Evolutionary conservation across 441 rosid genomes (phyloP).

Genomic region (Omphalea diandra): DNA sequence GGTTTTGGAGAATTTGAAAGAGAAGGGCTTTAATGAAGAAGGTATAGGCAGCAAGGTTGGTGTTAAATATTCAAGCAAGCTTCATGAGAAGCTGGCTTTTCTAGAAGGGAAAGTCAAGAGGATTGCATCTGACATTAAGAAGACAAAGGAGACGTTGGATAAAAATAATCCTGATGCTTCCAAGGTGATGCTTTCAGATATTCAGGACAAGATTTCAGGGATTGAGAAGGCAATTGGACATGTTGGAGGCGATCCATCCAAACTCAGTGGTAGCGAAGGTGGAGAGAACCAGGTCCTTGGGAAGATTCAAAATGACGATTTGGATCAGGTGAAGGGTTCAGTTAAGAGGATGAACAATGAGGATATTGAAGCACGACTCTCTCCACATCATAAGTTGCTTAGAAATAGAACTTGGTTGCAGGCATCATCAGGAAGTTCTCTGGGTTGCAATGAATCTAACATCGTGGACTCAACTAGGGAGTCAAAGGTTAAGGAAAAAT

Average conservation of each 20-base stretch:
- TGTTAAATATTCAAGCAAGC: constrained; percentile 58
- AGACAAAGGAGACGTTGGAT: constrained; percentile 91
- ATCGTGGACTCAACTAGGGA: constrained; percentile 25
- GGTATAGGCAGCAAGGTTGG: constrained; percentile 19
- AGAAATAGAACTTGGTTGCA: constrained; percentile 50
- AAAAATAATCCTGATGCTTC: constrained; percentile 81
- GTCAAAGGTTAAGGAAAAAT: constrained; percentile 39
- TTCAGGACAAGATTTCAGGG: constrained; percentile 87
- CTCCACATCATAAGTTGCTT: constrained; percentile 94
- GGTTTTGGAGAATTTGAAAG: constrained; percentile 45
- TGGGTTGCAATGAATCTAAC: constrained; percentile 22
- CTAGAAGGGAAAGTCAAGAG: constrained; percentile 94
- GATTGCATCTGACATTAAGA: constrained; percentile 88
- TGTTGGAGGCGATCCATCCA: constrained; percentile 43
- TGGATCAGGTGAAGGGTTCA: constrained; percentile 34
- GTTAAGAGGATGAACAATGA: constrained; percentile 61
- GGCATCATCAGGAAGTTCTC: constrained; percentile 34
- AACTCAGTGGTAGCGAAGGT: constrained; percentile 27
- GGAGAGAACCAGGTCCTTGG: constrained; percentile 31
- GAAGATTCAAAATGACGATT: constrained; percentile 31
- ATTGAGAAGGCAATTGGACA: constrained; percentile 74
- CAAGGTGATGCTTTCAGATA: constrained; percentile 63
- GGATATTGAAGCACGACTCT: constrained; percentile 87
- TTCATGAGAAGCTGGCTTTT: constrained; percentile 94
- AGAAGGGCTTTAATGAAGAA: constrained; percentile 34